Percentiles rank a stretch among this genome's conserved stretches.
These are phyloP conservation scores for Neurospora hispaniola DNA, from an alignment of 495 filamentous ascomycete species.

Conservation along the genomic window DNA sequence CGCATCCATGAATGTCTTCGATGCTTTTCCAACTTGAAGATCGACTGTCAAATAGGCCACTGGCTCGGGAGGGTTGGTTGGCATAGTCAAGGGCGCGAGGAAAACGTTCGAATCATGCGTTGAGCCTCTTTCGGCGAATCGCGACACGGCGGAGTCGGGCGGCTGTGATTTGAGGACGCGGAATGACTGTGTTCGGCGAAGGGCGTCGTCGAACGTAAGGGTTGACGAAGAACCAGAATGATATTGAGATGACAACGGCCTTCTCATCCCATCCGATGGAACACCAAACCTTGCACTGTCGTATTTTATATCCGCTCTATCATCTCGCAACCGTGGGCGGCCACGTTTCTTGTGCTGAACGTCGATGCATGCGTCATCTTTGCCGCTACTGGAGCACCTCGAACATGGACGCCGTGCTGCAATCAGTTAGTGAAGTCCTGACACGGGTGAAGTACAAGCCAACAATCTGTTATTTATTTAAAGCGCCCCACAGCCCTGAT, in stretches of 20 bases:
- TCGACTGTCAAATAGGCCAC: constrained; percentile 47
- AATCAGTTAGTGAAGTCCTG: constrained; percentile 13
- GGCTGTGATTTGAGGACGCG: constrained; percentile 50
- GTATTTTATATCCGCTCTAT: constrained; percentile 44
- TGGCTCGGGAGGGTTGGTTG: constrained; percentile 28
- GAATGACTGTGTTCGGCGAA: constrained; percentile 41
- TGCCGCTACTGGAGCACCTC: constrained; percentile 49
- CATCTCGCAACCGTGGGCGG: constrained; percentile 81
- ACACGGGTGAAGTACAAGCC: neutral
- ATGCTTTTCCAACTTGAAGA: constrained; percentile 44
- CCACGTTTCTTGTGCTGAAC: constrained; percentile 96
- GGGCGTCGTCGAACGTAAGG: constrained; percentile 35
- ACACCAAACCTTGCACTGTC: constrained; percentile 37
- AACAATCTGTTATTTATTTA: neutral
- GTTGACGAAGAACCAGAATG: constrained; percentile 24
- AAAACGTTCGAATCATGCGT: constrained; percentile 36
- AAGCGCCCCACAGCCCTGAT: neutral
- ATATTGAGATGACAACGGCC: constrained; percentile 36
- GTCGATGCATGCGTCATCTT: constrained; percentile 81
- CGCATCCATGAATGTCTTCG: constrained; percentile 39
- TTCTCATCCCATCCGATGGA: constrained; percentile 32
- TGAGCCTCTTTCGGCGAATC: constrained; percentile 36
- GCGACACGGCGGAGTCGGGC: constrained; percentile 32
- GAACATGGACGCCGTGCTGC: constrained; percentile 53
- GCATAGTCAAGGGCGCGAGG: constrained; percentile 33